phyloP scores from a whole-genome alignment of 2,329 filamentous ascomycete genomes.

The Aspergillus tanneri region DNA sequence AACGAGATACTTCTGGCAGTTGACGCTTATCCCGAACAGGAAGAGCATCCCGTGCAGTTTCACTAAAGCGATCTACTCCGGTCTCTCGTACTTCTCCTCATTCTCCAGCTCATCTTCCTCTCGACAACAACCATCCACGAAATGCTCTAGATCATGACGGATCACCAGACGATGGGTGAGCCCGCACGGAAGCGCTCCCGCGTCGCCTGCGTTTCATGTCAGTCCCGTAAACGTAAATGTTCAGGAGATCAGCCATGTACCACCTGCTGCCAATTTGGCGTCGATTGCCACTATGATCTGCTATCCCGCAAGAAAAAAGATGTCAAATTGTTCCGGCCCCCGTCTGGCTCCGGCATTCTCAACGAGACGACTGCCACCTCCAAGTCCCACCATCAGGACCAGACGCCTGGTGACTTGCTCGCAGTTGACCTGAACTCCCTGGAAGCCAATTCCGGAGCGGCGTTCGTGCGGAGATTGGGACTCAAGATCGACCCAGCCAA shows the following conservation, averaged over 20 bases:
- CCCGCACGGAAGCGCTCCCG: constrained; percentile 42
- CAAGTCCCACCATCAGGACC: constrained; percentile 10
- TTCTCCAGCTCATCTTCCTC: no score
- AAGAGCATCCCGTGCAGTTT: no score
- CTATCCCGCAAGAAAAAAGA: constrained; percentile 34
- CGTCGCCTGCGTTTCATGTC: constrained; percentile 53
- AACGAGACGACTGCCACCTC: not conserved
- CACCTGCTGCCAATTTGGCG: constrained; percentile 55
- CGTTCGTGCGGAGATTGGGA: constrained; percentile 55
- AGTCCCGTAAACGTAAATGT: constrained; percentile 58
- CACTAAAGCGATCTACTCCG: no score
- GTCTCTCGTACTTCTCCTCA: no score
- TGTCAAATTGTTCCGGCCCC: constrained; percentile 21
- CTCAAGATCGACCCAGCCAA: constrained; percentile 54
- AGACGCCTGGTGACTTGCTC: constrained; percentile 17
- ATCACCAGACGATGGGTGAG: constrained; percentile 25
- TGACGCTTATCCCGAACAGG: no score
- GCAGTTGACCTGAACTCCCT: constrained; percentile 41
- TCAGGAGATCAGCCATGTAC: constrained; percentile 55
- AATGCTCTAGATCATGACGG: not conserved
- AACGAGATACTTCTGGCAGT: no score
- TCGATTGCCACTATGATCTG: constrained; percentile 52
- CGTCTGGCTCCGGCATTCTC: constrained; percentile 9
- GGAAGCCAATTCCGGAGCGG: constrained; percentile 59
- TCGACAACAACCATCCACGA: not conserved